These are phyloP conservation scores for Spiraea crenata DNA, from an alignment of 331 rosid genomes.

Conservation along the genomic window DNA sequence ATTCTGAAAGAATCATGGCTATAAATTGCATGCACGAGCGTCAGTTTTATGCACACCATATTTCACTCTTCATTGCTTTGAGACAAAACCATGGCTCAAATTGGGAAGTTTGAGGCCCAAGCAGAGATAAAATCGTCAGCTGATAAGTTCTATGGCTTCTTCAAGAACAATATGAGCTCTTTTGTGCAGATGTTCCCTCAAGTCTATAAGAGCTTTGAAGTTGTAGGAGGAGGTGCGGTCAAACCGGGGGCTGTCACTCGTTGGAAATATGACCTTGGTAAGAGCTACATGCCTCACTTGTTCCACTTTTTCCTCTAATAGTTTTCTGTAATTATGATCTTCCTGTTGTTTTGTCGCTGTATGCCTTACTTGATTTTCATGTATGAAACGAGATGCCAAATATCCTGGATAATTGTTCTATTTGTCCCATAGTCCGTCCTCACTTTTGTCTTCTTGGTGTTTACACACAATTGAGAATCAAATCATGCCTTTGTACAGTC, in stretches of 20 bases:
- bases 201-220: not conserved
- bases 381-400: too few relatives aligned
- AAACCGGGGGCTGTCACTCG: constrained; percentile 13
- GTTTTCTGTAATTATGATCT: too few relatives aligned
- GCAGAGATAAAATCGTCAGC: constrained; percentile 18
- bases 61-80: too few relatives aligned
- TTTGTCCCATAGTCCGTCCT: too few relatives aligned
- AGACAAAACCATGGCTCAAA: not conserved
- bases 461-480: too few relatives aligned
- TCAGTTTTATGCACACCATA: not conserved
- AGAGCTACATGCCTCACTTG: not conserved
- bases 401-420: too few relatives aligned
- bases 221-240: constrained; percentile 15
- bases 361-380: too few relatives aligned
- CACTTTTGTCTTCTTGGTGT: too few relatives aligned
- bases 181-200: constrained; percentile 26
- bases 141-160: constrained; percentile 26
- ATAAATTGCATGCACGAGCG: not conserved
- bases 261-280: constrained; percentile 28
- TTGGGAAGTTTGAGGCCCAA: constrained; percentile 15
- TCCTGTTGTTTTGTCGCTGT: too few relatives aligned
- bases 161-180: constrained; percentile 16
- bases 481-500: too few relatives aligned
- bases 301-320: too few relatives aligned
- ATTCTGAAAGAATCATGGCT: not conserved